These are phyloP conservation scores for Diversispora epigaea DNA, from an alignment of 192 early-diverging fungal species.

Conservation along the genomic window DNA sequence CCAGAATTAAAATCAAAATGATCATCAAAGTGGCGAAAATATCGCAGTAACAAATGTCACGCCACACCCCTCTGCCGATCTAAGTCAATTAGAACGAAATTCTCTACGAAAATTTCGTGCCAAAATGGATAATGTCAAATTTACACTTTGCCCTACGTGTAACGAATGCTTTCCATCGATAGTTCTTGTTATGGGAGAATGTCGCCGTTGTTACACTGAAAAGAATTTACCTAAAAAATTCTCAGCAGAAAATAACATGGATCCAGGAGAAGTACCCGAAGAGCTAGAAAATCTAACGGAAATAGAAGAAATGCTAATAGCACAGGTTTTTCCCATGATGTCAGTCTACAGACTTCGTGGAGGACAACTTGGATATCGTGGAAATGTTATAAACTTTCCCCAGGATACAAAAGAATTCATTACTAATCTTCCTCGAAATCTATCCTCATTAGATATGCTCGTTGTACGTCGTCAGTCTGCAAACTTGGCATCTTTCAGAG, in stretches of 20 bases:
- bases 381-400: background rate
- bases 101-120: background rate
- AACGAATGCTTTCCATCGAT: background rate
- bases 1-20: too few relatives aligned
- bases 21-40: too few relatives aligned
- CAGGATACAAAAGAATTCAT: background rate
- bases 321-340: background rate
- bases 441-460: background rate
- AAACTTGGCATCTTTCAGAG: background rate
- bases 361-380: background rate
- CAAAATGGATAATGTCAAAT: background rate
- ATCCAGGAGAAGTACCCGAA: background rate
- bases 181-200: background rate
- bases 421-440: background rate
- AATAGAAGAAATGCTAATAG: background rate
- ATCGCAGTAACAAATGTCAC: too few relatives aligned
- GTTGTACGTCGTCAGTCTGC: background rate
- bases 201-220: too few relatives aligned
- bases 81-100: too few relatives aligned
- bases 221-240: background rate
- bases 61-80: too few relatives aligned
- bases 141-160: background rate
- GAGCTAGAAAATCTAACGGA: background rate
- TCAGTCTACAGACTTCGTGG: background rate
- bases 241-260: background rate